phyloP scores from a whole-genome alignment of 2,329 filamentous ascomycete species.

The Hymenoscyphus linearis region DNA sequence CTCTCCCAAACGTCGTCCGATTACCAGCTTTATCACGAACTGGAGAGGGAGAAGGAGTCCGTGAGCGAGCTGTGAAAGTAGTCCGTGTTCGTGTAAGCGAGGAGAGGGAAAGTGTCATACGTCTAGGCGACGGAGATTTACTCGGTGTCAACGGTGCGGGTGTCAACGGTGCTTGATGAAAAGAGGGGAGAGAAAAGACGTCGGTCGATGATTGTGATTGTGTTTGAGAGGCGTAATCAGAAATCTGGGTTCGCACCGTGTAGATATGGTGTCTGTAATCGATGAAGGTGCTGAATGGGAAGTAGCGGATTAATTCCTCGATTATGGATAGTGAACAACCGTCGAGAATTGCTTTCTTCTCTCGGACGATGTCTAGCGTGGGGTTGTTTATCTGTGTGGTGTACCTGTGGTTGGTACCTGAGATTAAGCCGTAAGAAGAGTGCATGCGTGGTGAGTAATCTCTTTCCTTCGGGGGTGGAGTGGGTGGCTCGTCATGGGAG shows the following conservation, averaged over 20 bases:
- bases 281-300: not conserved
- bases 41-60: not conserved
- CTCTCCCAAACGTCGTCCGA: not conserved
- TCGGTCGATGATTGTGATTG: not conserved
- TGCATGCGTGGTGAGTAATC: not conserved
- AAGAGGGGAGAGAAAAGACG: not conserved
- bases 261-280: not conserved
- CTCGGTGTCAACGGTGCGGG: not conserved
- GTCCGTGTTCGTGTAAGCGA: not conserved
- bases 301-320: not conserved
- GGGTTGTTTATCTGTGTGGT: not conserved
- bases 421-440: constrained; percentile 2
- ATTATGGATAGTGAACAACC: not conserved
- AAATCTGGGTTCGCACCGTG: not conserved
- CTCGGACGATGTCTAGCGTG: not conserved
- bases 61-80: not conserved
- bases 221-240: not conserved
- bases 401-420: constrained; percentile 10
- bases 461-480: not conserved
- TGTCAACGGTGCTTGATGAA: not conserved
- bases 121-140: not conserved
- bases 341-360: not conserved
- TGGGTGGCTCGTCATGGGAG: not conserved
- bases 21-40: not conserved
- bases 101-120: not conserved